Evolutionary conservation across 257 asterid species (phyloP).

Genomic region (Capsicum rhomboideum): DNA sequence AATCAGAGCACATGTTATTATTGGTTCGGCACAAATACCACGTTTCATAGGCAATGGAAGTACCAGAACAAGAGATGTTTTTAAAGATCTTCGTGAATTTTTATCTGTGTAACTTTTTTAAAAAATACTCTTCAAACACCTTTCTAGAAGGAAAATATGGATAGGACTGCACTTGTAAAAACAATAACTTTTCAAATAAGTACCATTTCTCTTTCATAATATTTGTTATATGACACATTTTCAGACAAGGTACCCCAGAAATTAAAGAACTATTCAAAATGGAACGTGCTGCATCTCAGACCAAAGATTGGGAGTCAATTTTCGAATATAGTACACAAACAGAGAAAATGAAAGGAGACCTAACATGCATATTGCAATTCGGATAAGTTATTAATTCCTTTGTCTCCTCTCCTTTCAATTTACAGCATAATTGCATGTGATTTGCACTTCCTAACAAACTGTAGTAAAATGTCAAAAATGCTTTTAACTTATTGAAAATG

Average conservation of each 20-base stretch:
- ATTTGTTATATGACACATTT: not conserved
- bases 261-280: not conserved
- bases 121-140: not conserved
- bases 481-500: not conserved
- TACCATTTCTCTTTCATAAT: not conserved
- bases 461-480: not conserved
- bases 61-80: not conserved
- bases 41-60: not conserved
- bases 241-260: not conserved
- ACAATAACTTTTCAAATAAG: not conserved
- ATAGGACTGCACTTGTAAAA: not conserved
- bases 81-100: no score
- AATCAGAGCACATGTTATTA: not conserved
- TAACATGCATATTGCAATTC: not conserved
- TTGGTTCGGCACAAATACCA: not conserved
- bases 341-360: not conserved
- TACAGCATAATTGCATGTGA: not conserved
- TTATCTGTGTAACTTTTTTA: no score
- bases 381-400: not conserved
- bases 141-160: not conserved
- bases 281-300: not conserved
- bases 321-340: not conserved
- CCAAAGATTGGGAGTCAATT: not conserved
- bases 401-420: not conserved
- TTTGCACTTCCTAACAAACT: not conserved